These are phyloP conservation scores for Xerocomus amazonicus DNA, from an alignment of 1,284 basidiomycete genomes.

Conservation along the genomic window DNA sequence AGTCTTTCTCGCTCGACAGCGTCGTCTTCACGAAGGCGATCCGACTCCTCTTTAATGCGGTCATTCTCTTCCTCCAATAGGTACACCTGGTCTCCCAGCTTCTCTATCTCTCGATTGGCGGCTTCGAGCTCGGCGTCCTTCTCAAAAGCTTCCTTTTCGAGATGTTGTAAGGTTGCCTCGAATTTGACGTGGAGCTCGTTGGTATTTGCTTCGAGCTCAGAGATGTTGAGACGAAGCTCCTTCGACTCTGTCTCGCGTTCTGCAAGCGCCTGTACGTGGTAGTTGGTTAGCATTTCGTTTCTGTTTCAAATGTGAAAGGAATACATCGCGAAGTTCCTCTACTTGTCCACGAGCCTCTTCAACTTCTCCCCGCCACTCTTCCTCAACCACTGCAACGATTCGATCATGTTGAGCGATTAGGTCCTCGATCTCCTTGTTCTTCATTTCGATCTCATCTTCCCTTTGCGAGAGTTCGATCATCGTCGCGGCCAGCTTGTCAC, in stretches of 20 bases:
- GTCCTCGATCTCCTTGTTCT: conserved; percentile 68
- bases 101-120: conserved; percentile 71
- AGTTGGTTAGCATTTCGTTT: conserved; percentile 6
- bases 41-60: conserved; percentile 47
- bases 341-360: conserved; percentile 67
- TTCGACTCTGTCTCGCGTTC: conserved; percentile 73
- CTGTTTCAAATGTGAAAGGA: conserved; percentile 21
- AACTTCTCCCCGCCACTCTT: conserved; percentile 75
- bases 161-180: conserved; percentile 65
- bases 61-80: conserved; percentile 58
- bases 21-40: conserved; percentile 58
- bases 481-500: conserved; percentile 73
- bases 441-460: conserved; percentile 77
- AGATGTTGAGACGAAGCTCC: conserved; percentile 67
- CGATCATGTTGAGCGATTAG: conserved; percentile 62
- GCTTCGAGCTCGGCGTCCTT: conserved; percentile 67
- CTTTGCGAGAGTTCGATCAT: conserved; percentile 79
- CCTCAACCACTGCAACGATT: conserved; percentile 66
- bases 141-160: conserved; percentile 67
- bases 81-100: conserved; percentile 63
- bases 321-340: conserved; percentile 73
- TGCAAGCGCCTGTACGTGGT: conserved; percentile 52
- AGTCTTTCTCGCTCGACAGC: conserved; percentile 67
- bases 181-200: conserved; percentile 70
- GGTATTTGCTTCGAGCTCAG: conserved; percentile 68